These are phyloP conservation scores for Aspergillus novofumigatus DNA, from an alignment of 2,329 filamentous ascomycete genomes.

Conservation along the genomic window DNA sequence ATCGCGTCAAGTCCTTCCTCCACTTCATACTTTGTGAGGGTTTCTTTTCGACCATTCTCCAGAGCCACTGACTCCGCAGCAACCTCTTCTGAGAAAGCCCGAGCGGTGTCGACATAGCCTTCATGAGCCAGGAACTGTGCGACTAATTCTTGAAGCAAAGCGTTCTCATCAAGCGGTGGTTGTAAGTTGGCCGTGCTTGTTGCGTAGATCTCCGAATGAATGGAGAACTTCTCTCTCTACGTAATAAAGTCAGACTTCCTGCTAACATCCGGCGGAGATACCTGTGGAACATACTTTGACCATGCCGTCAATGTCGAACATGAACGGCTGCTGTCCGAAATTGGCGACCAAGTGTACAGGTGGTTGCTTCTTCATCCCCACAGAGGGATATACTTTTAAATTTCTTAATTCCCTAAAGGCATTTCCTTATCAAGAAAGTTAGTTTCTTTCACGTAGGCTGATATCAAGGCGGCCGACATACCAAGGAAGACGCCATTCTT, in stretches of 20 bases:
- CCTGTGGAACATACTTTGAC: constrained; percentile 58
- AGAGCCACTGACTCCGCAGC: constrained; percentile 68
- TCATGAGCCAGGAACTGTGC: constrained; percentile 91
- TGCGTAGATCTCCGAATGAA: constrained; percentile 59
- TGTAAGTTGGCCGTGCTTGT: constrained; percentile 58
- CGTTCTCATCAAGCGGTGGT: constrained; percentile 64
- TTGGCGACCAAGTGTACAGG: constrained; percentile 57
- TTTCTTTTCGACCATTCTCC: constrained; percentile 50
- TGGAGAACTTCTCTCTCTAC: constrained; percentile 57
- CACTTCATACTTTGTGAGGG: constrained; percentile 60
- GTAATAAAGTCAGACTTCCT: constrained; percentile 8
- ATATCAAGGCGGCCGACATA: constrained; percentile 26
- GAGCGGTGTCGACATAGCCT: constrained; percentile 89
- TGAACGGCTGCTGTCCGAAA: constrained; percentile 69
- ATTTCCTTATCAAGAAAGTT: constrained; percentile 47
- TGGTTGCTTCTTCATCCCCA: constrained; percentile 62
- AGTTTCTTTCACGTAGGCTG: neutral
- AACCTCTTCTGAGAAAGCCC: constrained; percentile 81
- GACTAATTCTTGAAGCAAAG: constrained; percentile 76
- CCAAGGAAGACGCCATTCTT: constrained; percentile 59
- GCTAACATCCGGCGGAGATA: neutral
- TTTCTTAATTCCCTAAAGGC: constrained; percentile 45
- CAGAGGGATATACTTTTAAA: constrained; percentile 49
- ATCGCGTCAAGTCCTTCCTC: constrained; percentile 82
- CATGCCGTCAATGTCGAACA: constrained; percentile 86